phyloP scores from a whole-genome alignment of 331 rosid species.

The Dryas integrifolia region DNA sequence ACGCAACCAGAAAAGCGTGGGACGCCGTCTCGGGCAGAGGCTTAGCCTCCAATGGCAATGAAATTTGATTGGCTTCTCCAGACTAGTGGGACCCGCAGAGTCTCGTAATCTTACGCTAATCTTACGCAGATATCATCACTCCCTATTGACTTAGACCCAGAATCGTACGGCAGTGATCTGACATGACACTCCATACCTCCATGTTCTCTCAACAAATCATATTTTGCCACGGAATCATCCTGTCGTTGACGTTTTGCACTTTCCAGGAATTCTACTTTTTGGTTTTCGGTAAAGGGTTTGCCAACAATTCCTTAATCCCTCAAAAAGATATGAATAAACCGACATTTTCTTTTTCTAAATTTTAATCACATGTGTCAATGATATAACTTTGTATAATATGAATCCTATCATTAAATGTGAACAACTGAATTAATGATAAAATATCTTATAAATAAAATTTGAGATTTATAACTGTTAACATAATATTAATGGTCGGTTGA shows the following conservation, averaged over 20 bases:
- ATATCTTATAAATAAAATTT: too few relatives aligned
- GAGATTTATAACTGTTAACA: too few relatives aligned
- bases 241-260: neutral
- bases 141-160: neutral
- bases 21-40: constrained; percentile 23
- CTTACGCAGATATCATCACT: constrained; percentile 1
- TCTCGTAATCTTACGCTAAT: neutral
- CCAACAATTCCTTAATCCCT: too few relatives aligned
- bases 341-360: too few relatives aligned
- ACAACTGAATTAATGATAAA: too few relatives aligned
- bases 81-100: neutral
- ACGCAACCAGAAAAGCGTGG: constrained; percentile 3
- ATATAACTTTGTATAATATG: too few relatives aligned
- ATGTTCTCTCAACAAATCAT: neutral
- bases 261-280: too few relatives aligned
- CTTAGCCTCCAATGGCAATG: neutral
- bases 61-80: neutral
- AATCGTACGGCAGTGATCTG: constrained; percentile 8
- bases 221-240: neutral
- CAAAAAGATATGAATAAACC: too few relatives aligned
- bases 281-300: too few relatives aligned
- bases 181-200: neutral
- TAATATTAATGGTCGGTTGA: too few relatives aligned
- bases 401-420: too few relatives aligned
- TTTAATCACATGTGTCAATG: too few relatives aligned